A percentile compares a stretch with the other conserved stretches of the same genome.
Evolutionary conservation across 2,329 filamentous ascomycete species (phyloP).

Genomic region (Nigrospora osmanthi): DNA sequence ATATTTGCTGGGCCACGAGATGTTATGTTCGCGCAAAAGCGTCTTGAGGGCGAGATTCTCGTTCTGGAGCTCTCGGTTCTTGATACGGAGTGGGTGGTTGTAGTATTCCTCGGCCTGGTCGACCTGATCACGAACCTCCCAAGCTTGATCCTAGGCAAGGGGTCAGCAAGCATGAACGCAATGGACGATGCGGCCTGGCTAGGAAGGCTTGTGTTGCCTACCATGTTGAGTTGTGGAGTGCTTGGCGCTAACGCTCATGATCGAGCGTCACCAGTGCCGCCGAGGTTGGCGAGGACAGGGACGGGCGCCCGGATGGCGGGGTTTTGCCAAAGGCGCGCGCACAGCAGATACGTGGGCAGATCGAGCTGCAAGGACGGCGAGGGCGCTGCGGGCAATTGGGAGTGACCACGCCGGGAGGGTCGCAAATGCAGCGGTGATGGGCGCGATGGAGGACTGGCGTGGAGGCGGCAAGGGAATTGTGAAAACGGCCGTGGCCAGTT

Average conservation of each 20-base stretch:
- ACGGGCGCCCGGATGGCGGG: too few species aligned
- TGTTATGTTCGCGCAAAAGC: conserved; percentile 42
- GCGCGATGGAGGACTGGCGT: too few species aligned
- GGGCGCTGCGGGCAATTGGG: too few species aligned
- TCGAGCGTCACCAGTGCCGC: background rate
- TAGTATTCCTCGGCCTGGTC: conserved; percentile 40
- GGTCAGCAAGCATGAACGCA: background rate
- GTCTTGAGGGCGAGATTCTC: conserved; percentile 43
- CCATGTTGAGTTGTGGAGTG: background rate
- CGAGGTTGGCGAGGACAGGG: too few species aligned
- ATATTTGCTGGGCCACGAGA: conserved; percentile 36
- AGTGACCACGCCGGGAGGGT: too few species aligned
- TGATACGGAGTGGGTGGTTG: conserved; percentile 37
- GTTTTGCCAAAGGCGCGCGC: too few species aligned
- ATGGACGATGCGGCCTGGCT: background rate
- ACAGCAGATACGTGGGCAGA: too few species aligned
- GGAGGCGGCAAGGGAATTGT: too few species aligned
- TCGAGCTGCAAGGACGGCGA: too few species aligned
- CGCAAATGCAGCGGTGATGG: too few species aligned
- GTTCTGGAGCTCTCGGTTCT: conserved; percentile 35
- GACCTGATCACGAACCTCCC: conserved; percentile 44
- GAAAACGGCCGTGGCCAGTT: too few species aligned
- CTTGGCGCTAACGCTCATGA: background rate
- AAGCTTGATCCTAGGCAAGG: conserved; percentile 24
- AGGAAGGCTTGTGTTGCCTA: background rate